phyloP scores from a whole-genome alignment of 192 early-diverging fungal species.

The Phycomyces nitens region DNA sequence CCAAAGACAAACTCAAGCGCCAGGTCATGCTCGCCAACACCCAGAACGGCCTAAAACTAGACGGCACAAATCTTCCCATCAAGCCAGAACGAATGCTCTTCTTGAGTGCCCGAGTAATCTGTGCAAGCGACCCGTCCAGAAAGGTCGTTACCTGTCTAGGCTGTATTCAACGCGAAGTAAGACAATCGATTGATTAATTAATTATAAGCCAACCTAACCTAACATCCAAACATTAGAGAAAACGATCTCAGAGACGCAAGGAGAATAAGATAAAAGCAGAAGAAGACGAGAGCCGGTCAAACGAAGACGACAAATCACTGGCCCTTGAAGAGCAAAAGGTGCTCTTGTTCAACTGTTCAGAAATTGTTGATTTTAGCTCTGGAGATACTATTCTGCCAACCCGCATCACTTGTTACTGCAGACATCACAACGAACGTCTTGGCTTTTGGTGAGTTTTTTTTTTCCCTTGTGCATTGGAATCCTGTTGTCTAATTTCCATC shows the following conservation, averaged over 20 bases:
- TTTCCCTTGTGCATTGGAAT: neutral
- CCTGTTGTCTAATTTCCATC: neutral
- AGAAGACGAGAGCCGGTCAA: neutral
- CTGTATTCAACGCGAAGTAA: conserved; percentile 78
- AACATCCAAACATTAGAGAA: conserved; percentile 33
- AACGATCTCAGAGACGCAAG: conserved; percentile 60
- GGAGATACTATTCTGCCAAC: conserved; percentile 90
- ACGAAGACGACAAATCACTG: conserved; percentile 59
- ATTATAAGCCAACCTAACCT: neutral
- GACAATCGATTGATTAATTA: neutral
- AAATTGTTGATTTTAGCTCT: conserved; percentile 82
- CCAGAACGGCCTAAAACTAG: conserved; percentile 19
- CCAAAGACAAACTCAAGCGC: conserved; percentile 68
- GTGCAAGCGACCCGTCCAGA: conserved; percentile 77
- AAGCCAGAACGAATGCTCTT: conserved; percentile 43
- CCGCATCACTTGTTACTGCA: conserved; percentile 96
- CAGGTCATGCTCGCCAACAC: conserved; percentile 6
- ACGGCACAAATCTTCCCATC: conserved; percentile 23
- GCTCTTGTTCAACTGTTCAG: conserved; percentile 85
- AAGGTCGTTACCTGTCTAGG: conserved; percentile 77
- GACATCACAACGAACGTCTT: conserved; percentile 90
- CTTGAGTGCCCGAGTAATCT: conserved; percentile 80
- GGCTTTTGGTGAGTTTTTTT: conserved; percentile 66
- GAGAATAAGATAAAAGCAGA: conserved; percentile 41
- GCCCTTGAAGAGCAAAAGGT: conserved; percentile 75